Evolutionary conservation across 306 rosid species (phyloP).

Genomic region (Delonix regia): DNA sequence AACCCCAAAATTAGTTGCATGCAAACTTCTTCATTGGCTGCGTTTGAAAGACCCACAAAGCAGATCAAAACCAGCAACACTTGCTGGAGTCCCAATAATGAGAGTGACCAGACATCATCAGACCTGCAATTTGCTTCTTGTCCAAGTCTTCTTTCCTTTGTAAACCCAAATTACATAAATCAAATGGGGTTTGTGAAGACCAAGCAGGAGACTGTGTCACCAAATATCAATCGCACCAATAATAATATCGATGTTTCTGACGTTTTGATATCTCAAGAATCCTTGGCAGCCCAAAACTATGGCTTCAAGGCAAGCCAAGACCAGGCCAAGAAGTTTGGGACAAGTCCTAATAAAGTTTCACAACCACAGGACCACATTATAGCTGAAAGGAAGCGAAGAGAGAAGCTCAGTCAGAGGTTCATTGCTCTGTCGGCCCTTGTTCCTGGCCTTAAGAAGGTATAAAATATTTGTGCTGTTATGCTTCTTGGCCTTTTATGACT

Average conservation of each 20-base stretch:
- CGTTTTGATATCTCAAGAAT: slow-evolving; percentile 32
- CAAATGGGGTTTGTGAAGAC: slow-evolving; percentile 62
- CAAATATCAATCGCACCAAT: slow-evolving; percentile 37
- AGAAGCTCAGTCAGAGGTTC: slow-evolving; percentile 91
- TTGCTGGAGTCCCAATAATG: slow-evolving; percentile 48
- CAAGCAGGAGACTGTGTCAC: slow-evolving; percentile 54
- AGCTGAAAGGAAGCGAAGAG: slow-evolving; percentile 87
- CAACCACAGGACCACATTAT: slow-evolving; percentile 79
- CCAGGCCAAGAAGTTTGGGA: slow-evolving; percentile 39
- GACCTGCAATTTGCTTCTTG: slow-evolving; percentile 29
- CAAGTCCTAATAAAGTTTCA: slow-evolving; percentile 53
- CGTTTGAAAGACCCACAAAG: slow-evolving; percentile 53
- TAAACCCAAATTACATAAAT: slow-evolving; percentile 43
- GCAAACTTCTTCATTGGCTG: slow-evolving; percentile 37
- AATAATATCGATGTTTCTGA: slow-evolving; percentile 22
- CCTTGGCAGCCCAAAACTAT: slow-evolving; percentile 32
- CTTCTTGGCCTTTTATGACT: not conserved
- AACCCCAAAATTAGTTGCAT: slow-evolving; percentile 44
- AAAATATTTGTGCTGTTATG: not conserved
- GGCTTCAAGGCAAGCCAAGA: slow-evolving; percentile 46
- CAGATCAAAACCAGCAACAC: slow-evolving; percentile 46
- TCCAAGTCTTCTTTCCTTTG: slow-evolving; percentile 48
- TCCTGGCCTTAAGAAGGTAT: slow-evolving; percentile 93
- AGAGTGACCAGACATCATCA: slow-evolving; percentile 30
- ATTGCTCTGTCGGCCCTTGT: slow-evolving; percentile 86